Evolutionary conservation across 2,329 filamentous ascomycete genomes (phyloP).

Genomic region (Diaporthe australafricana): DNA sequence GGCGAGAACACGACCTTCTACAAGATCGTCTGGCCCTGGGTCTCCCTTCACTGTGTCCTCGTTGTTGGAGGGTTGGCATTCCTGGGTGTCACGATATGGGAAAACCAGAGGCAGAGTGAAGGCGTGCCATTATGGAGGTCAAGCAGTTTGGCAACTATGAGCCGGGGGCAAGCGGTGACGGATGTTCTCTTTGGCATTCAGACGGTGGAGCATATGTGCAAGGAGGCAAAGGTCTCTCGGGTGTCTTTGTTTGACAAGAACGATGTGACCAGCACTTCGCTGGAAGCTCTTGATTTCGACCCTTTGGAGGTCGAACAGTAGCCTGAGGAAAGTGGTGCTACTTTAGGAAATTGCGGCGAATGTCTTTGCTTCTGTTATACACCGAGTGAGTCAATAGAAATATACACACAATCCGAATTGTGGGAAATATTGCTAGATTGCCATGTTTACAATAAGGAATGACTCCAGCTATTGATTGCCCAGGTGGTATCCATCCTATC

Average conservation of each 20-base stretch:
- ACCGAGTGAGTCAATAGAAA: not conserved
- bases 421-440: not conserved
- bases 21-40: conserved; percentile 30
- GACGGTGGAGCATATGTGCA: not conserved
- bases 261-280: not conserved
- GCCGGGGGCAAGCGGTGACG: not conserved
- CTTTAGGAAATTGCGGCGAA: no score
- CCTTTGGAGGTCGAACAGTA: not conserved
- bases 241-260: not conserved
- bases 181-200: not conserved
- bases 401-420: no score
- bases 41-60: conserved; percentile 19
- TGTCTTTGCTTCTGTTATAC: not conserved
- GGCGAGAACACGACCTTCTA: conserved; percentile 13
- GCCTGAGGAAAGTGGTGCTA: no score
- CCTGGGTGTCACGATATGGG: not conserved
- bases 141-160: conserved; percentile 8
- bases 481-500: conserved; percentile 7
- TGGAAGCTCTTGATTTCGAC: not conserved
- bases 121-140: conserved; percentile 7
- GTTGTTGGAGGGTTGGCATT: not conserved
- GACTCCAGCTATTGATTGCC: not conserved
- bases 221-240: not conserved
- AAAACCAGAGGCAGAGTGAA: not conserved
- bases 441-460: not conserved